Base-by-base conservation (phyloP, 225 moss, liverwort and hornwort species). In the Asterella californica region DNA sequence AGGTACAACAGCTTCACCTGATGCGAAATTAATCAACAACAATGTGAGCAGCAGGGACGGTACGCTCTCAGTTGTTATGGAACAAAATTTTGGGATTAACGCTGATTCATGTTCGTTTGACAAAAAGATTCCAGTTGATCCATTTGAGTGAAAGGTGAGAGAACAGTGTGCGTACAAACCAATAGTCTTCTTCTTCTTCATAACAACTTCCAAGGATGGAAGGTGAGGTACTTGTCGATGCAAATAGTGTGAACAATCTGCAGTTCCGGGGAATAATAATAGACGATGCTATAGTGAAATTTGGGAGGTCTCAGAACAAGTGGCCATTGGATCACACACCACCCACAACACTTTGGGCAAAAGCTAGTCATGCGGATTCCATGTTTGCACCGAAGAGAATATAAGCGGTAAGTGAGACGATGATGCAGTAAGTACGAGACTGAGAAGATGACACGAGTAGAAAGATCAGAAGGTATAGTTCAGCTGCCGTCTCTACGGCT, bases 111-210 rank as follows among this genome's bases (percentile, higher is more conserved):
- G 9, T 63, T 3, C n/a, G 24, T 27, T 63, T 63, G 63, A 8
- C 9, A 63, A 25, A 27, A 63, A 10, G 9, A 63, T 63, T 63
- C 63, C 63, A 25, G 2, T 11, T 27, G 25, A 63, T 27, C n/a
- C 42, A 42, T n/a, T n/a, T n/a, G n/a, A n/a, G n/a, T n/a, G n/a
- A n/a, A n/a, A n/a, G n/a, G n/a, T n/a, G n/a, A n/a, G n/a, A 63
- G 10, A 63, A 63, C n/a, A 63, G 9, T 63, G 63, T 63, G n/a
- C 63, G 63, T 63, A 63, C 63, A 63, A 63, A 63, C n/a, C 63
- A 63, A 27, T 55, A 42, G 55, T 55, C 63, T n/a, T n/a, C n/a
- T n/a, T n/a, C n/a, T n/a, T n/a, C n/a, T 63, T 63, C 63, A 42
- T 21, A 63, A 63, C 63, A 63, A 63, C 24, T 63, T 63, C 63